Base-by-base conservation (phyloP, 306 rosid genomes). In the Mucuna pruriens region DNA sequence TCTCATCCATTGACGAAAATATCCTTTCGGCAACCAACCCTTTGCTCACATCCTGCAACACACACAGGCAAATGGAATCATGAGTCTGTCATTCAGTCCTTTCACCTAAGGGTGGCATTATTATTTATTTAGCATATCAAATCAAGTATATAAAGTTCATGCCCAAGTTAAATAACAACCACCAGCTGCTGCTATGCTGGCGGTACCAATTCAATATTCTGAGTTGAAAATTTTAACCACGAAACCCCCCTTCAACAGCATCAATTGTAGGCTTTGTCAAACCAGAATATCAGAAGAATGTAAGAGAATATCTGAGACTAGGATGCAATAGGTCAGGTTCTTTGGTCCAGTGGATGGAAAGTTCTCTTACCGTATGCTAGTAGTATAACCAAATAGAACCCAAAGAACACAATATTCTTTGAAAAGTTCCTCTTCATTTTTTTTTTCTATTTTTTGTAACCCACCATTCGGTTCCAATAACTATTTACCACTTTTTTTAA, bases 31-130 rank as follows among this genome's bases (percentile, higher is more conserved):
- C 95, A 31, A 85, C 95, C 6, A 84, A 51, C 42, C 97, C 97
- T 81, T 92, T 92, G 86, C 87, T 89, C 78, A 89, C 95, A 77
- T 90, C 97, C 97, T 92, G 87, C 55, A 89, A 52, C 25, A 49
- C 20, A 77, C 13, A 60, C 58, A 80, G 2, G 12, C 9, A 69
- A 7, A 76, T 19, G 66, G 39, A 12, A 64, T 74, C 42, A 77
- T 77, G 52, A 44, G 39, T 52, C n/a, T 60, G 48, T 51, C 12
- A 31, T 17, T 13, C 8, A 31, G 25, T 13, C 8, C 68, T 69
- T 67, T 60, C 74, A 46, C 46, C 46, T 6, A 49, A 48, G 26
- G 69, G 39, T 48, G 78, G 17, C 77, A 49, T 29, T 10, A 55
- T 16, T 9, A 31, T 62, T 33, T 52, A 51, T 62, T 33, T 52